phyloP scores from a whole-genome alignment of 306 rosid genomes.

The Morella rubra region DNA sequence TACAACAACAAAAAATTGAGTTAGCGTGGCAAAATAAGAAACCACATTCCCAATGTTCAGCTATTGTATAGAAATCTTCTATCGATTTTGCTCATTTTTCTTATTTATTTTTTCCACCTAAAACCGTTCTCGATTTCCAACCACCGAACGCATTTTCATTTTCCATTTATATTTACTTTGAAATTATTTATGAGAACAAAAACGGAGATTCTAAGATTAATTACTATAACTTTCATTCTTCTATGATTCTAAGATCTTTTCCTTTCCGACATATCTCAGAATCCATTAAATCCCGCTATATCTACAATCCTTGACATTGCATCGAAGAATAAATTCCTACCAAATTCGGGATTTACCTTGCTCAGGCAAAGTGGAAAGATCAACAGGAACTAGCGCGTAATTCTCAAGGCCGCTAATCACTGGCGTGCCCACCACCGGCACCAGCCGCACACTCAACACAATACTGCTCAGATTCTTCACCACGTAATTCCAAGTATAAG shows the following conservation, averaged over 20 bases:
- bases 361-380: conserved; percentile 68
- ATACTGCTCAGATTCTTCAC: conserved; percentile 73
- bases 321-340: not conserved
- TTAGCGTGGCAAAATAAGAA: not conserved
- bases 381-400: conserved; percentile 85
- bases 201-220: too few relatives aligned
- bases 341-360: conserved; percentile 54
- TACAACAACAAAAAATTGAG: conserved; percentile 21
- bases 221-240: too few relatives aligned
- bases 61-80: not conserved
- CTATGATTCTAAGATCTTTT: not conserved
- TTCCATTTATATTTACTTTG: not conserved
- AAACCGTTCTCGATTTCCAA: not conserved
- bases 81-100: not conserved
- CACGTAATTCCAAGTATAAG: conserved; percentile 68
- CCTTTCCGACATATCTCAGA: not conserved
- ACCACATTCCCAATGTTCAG: conserved; percentile 15
- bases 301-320: not conserved
- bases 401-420: conserved; percentile 79
- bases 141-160: not conserved
- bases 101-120: not conserved
- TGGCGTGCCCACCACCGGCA: conserved; percentile 60
- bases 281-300: too few relatives aligned
- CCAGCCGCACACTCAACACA: conserved; percentile 58
- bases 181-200: too few relatives aligned